Percentiles rank a stretch among this genome's conserved stretches.
phyloP scores from a whole-genome alignment of 148 eudicot species.

The Linanthus parryae region DNA sequence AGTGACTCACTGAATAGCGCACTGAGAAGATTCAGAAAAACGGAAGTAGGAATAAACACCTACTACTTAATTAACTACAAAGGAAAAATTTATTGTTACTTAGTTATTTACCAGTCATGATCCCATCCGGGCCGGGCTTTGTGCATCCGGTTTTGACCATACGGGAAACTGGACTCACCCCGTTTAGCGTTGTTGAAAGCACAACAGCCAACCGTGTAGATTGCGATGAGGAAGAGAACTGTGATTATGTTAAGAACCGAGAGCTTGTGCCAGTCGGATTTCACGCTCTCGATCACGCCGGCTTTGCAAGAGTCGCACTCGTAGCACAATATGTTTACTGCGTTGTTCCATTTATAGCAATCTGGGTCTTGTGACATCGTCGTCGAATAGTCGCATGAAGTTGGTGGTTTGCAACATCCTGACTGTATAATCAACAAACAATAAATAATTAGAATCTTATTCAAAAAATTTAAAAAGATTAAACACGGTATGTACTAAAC shows the following conservation, averaged over 20 bases:
- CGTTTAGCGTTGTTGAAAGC: slow-evolving; percentile 72
- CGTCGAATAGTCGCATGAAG: slow-evolving; percentile 56
- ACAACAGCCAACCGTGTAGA: slow-evolving; percentile 78
- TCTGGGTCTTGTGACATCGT: slow-evolving; percentile 60
- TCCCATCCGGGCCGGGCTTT: slow-evolving; percentile 93
- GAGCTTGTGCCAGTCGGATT: slow-evolving; percentile 71
- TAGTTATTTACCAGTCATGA: slow-evolving; percentile 46
- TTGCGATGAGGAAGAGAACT: slow-evolving; percentile 53
- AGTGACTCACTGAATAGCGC: too few relatives aligned
- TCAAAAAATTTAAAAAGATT: too few relatives aligned
- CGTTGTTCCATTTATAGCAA: slow-evolving; percentile 83
- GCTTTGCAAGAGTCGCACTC: slow-evolving; percentile 92
- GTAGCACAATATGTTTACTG: slow-evolving; percentile 57
- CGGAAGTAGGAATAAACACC: not conserved
- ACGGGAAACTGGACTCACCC: slow-evolving; percentile 60
- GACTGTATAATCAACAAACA: too few relatives aligned
- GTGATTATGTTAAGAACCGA: slow-evolving; percentile 68
- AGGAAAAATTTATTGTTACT: too few relatives aligned
- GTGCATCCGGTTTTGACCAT: slow-evolving; percentile 65
- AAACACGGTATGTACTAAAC: too few relatives aligned
- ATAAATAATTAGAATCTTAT: too few relatives aligned
- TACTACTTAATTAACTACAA: too few relatives aligned
- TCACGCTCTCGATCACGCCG: slow-evolving; percentile 61
- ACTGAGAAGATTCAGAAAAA: too few relatives aligned
- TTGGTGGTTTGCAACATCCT: slow-evolving; percentile 98